These are phyloP conservation scores for Rhizopogon rudus DNA, from an alignment of 768 basidiomycete genomes.

Conservation along the genomic window DNA sequence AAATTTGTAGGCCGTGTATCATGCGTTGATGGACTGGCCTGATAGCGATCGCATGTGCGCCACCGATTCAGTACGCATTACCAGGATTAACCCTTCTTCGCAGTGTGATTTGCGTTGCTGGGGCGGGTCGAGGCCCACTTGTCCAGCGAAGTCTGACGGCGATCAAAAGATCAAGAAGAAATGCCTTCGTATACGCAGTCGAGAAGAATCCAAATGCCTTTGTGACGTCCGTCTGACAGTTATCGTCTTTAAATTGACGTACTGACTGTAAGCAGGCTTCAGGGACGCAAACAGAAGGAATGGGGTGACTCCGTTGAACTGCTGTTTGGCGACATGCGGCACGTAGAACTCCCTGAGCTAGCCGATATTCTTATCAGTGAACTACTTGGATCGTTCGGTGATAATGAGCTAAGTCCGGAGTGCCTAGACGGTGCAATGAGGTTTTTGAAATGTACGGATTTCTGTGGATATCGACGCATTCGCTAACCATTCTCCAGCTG, in stretches of 20 bases:
- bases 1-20: constrained; percentile 62
- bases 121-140: constrained; percentile 92
- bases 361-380: constrained; percentile 96
- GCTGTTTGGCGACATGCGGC: constrained; percentile 94
- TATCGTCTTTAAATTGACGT: constrained; percentile 4
- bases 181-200: constrained; percentile 75
- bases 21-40: constrained; percentile 72
- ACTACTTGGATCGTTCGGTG: constrained; percentile 94
- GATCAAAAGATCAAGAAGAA: constrained; percentile 56
- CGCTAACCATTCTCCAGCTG: constrained; percentile 44
- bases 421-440: constrained; percentile 95
- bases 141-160: constrained; percentile 83
- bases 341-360: constrained; percentile 73
- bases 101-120: constrained; percentile 87
- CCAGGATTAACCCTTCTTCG: constrained; percentile 5
- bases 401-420: constrained; percentile 97
- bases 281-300: constrained; percentile 73
- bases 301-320: constrained; percentile 81
- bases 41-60: constrained; percentile 59
- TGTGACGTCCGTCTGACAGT: constrained; percentile 67
- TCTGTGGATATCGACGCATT: background rate
- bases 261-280: constrained; percentile 51
- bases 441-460: constrained; percentile 73
- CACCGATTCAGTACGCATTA: background rate
- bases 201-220: constrained; percentile 98